Evolutionary conservation across 1,139 yeast species (phyloP).

Genomic region (Candida tetrigidarum): DNA sequence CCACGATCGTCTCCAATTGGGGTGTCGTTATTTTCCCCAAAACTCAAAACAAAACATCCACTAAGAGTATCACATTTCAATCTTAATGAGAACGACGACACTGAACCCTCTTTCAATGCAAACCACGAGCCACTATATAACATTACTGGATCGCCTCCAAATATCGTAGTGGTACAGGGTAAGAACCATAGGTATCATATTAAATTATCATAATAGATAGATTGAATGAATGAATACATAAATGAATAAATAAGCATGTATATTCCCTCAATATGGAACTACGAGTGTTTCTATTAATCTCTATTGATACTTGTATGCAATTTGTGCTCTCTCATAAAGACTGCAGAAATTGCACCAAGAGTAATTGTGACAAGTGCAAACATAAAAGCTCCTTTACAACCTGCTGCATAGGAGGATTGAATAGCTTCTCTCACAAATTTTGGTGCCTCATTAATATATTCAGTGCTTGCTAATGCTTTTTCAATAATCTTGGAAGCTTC

Average conservation of each 20-base stretch:
- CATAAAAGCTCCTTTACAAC: slow-evolving; percentile 56
- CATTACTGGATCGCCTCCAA: slow-evolving; percentile 15
- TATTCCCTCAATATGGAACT: too few relatives aligned
- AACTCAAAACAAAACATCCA: slow-evolving; percentile 7
- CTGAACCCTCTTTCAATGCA: slow-evolving; percentile 21
- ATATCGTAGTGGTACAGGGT: slow-evolving; percentile 40
- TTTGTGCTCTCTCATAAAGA: slow-evolving; percentile 48
- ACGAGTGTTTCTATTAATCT: slow-evolving; percentile 26
- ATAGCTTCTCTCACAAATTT: slow-evolving; percentile 48
- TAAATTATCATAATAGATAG: slow-evolving; percentile 16
- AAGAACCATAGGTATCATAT: slow-evolving; percentile 46
- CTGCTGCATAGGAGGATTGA: slow-evolving; percentile 50
- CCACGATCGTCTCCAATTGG: slow-evolving; percentile 7
- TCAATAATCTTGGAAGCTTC: slow-evolving; percentile 48
- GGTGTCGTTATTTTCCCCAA: slow-evolving; percentile 8
- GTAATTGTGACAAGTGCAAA: slow-evolving; percentile 45
- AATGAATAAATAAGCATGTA: slow-evolving; percentile 6
- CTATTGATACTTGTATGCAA: slow-evolving; percentile 44
- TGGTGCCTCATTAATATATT: slow-evolving; percentile 58
- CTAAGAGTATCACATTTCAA: slow-evolving; percentile 18
- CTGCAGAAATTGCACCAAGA: slow-evolving; percentile 41
- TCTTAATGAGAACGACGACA: slow-evolving; percentile 19
- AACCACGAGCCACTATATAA: slow-evolving; percentile 30
- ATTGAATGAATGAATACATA: slow-evolving; percentile 5
- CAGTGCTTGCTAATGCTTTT: slow-evolving; percentile 59